These are phyloP conservation scores for Pseudoturritis turrita DNA, from an alignment of 345 rosid species.

Conservation along the genomic window DNA sequence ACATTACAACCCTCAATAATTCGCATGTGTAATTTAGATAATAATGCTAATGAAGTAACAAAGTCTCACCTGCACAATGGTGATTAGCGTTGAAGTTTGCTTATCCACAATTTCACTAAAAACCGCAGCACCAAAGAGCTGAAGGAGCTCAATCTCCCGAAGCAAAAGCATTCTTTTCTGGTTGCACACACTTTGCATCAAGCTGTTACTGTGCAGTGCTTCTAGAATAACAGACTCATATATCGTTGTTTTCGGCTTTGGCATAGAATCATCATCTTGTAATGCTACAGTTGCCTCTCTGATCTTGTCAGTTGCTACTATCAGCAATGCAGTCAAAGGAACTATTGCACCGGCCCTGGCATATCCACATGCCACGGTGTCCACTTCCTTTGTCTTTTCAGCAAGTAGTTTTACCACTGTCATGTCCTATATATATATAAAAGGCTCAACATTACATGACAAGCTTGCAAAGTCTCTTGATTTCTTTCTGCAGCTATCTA, in stretches of 20 bases:
- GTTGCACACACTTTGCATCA: constrained; percentile 22
- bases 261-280: constrained; percentile 35
- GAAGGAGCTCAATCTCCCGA: constrained; percentile 65
- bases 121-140: constrained; percentile 55
- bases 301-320: constrained; percentile 51
- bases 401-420: constrained; percentile 47
- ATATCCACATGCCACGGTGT: constrained; percentile 44
- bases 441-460: background rate
- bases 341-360: constrained; percentile 54
- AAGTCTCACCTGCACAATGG: constrained; percentile 50
- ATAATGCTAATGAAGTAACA: background rate
- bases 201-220: constrained; percentile 40
- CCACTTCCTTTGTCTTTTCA: constrained; percentile 55
- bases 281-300: constrained; percentile 36
- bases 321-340: constrained; percentile 47
- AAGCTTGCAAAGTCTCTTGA: background rate
- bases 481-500: background rate
- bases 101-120: constrained; percentile 33
- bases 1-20: background rate
- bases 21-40: background rate
- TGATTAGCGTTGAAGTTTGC: constrained; percentile 46
- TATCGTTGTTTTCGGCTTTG: constrained; percentile 50
- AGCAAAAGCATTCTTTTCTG: constrained; percentile 57
- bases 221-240: constrained; percentile 57
- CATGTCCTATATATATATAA: constrained; percentile 40